These are phyloP conservation scores for Populus hybrid DNA, from an alignment of 441 rosid species.

Conservation along the genomic window DNA sequence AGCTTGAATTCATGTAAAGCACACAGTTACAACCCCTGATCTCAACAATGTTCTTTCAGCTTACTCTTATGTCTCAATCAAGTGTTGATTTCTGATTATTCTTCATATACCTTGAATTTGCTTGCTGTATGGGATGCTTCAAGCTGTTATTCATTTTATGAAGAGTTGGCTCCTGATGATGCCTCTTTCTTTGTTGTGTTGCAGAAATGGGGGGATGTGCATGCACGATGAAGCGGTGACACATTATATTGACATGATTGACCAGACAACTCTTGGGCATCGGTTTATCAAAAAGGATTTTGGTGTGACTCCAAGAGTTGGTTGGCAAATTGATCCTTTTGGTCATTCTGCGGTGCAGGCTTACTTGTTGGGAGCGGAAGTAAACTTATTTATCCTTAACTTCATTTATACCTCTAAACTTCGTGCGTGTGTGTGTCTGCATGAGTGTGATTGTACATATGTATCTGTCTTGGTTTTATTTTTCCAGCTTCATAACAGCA, in stretches of 20 bases:
- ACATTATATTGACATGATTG: conserved; percentile 98
- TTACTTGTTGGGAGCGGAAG: conserved; percentile 95
- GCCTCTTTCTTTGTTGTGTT: conserved; percentile 19
- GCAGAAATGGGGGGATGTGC: conserved; percentile 97
- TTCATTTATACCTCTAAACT: conserved; percentile 11
- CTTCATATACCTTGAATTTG: not conserved
- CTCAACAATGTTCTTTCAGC: not conserved
- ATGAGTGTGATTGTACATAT: not conserved
- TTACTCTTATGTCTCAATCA: not conserved
- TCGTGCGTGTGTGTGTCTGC: not conserved
- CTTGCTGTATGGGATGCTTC: not conserved
- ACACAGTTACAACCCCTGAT: not conserved
- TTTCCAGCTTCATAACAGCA: conserved; percentile 10
- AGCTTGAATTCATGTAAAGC: conserved; percentile 92
- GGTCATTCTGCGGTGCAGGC: conserved; percentile 99
- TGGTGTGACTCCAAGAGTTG: conserved; percentile 92
- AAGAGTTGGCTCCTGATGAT: conserved; percentile 5
- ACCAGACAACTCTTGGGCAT: conserved; percentile 97
- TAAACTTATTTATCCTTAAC: conserved; percentile 27
- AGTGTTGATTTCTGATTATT: not conserved
- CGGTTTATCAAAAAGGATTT: conserved; percentile 73
- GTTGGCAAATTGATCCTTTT: conserved; percentile 99
- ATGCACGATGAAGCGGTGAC: conserved; percentile 99
- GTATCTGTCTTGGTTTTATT: not conserved
- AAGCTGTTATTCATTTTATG: not conserved